Base-by-base conservation (phyloP, 192 early-diverging fungal species). In the Backusella macrospora region DNA sequence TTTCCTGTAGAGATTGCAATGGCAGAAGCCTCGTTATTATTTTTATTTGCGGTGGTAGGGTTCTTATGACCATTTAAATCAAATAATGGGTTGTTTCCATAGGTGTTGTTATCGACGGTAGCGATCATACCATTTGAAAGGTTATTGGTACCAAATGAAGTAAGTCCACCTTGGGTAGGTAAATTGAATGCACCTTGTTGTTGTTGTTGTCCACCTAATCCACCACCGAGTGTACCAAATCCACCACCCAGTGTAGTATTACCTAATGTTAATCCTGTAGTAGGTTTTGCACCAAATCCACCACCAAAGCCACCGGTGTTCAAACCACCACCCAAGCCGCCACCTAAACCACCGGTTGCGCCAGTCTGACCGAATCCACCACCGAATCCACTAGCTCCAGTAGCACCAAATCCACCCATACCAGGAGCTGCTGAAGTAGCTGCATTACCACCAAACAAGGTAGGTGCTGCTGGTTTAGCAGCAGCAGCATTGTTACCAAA, bases 51-150 rank as follows among this genome's bases (percentile, higher is more conserved):
- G 0, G 29, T 34, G 2, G 29, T 34, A 34, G 2, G 29, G 21
- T 59, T 84, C 44, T 43, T 84, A 46, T 76, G 80, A 75, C 80
- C 84, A 73, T 55, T 43, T 13, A 66, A 80, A 74, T 89, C 83
- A 74, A 98, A 95, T 39, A 98, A 82, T 42, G 94, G 90, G 64
- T 90, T 95, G 49, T 83, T 82, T 34, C 97, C 97, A 78, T 97
- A 98, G 9, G 96, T 95, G 74, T 93, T 91, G 65, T 85, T 83
- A 68, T 96, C 94, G 66, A 98, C 90, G 23, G 87, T 84, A 5
- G 96, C 95, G 12, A 88, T 82, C 26, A 96, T 76, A 39, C 76
- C 76, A n/a, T 68, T 48, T 15, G 42, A 49, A 15, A 76, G 40
- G 39, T 78, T 78, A 65, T 80, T 78, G 45, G 85, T 77, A 43